Percentiles rank a stretch among this genome's conserved stretches.
These are phyloP conservation scores for Gomphus sp. DNA, from an alignment of 1,284 basidiomycete genomes.

Conservation along the genomic window DNA sequence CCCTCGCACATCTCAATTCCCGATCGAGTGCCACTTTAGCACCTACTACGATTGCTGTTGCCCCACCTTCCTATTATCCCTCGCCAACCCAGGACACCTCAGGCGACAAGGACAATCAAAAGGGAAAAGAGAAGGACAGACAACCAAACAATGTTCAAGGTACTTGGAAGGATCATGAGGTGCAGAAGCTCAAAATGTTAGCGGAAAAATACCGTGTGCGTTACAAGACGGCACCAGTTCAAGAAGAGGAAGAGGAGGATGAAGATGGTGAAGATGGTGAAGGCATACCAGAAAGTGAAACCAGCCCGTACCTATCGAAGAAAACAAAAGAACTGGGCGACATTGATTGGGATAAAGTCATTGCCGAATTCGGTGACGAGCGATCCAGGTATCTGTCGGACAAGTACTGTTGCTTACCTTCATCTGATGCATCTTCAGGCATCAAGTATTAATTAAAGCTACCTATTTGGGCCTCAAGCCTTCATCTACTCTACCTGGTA, in stretches of 20 bases:
- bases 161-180: slow-evolving; percentile 69
- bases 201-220: slow-evolving; percentile 52
- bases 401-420: background rate
- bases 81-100: slow-evolving; percentile 16
- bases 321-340: slow-evolving; percentile 31
- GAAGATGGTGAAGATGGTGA: slow-evolving; percentile 34
- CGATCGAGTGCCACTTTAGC: slow-evolving; percentile 38
- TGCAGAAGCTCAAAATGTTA: slow-evolving; percentile 51
- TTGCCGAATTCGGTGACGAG: slow-evolving; percentile 58
- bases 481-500: slow-evolving; percentile 6
- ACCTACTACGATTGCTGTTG: slow-evolving; percentile 31
- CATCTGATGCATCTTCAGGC: slow-evolving; percentile 29
- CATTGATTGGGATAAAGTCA: slow-evolving; percentile 70
- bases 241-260: slow-evolving; percentile 63
- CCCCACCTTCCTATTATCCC: slow-evolving; percentile 42
- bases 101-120: background rate
- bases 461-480: slow-evolving; percentile 58
- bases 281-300: slow-evolving; percentile 14
- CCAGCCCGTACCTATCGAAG: background rate
- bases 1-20: slow-evolving; percentile 28
- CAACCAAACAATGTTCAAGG: slow-evolving; percentile 34
- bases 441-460: slow-evolving; percentile 71
- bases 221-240: slow-evolving; percentile 21
- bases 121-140: slow-evolving; percentile 3
- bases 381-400: slow-evolving; percentile 46